Conservation (phyloP, 148 eudicot species). For the Chenopodium quinoa region DNA sequence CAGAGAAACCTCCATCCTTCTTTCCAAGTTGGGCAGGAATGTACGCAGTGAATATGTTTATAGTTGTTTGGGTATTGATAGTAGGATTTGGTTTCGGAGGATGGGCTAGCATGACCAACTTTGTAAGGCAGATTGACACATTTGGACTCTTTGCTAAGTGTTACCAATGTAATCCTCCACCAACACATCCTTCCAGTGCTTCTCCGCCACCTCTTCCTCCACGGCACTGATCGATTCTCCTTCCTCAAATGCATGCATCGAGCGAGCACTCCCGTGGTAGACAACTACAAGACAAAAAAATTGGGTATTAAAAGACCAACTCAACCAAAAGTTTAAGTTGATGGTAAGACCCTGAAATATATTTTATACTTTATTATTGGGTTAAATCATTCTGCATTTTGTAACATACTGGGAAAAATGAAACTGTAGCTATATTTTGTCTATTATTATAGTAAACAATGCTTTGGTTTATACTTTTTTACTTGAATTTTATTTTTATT, state of each 20-base stretch:
- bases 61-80: conserved; percentile 70
- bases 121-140: conserved; percentile 69
- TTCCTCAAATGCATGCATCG: background rate
- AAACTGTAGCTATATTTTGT: conserved; percentile 15
- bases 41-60: conserved; percentile 60
- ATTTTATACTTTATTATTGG: background rate
- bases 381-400: conserved; percentile 17
- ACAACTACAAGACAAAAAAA: background rate
- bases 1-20: conserved; percentile 81
- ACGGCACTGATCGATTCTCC: conserved; percentile 2
- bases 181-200: conserved; percentile 23
- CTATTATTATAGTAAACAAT: conserved; percentile 13
- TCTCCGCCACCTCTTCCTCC: conserved; percentile 10
- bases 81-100: conserved; percentile 94
- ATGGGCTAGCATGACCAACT: conserved; percentile 91
- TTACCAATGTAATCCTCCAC: conserved; percentile 71
- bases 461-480: background rate
- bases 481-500: background rate
- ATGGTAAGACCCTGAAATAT: too few relatives aligned
- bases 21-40: conserved; percentile 78
- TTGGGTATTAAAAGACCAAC: background rate
- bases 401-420: conserved; percentile 17
- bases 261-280: background rate
- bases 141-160: conserved; percentile 91
- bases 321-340: too few relatives aligned